Evolutionary conservation across 2,329 filamentous ascomycete genomes (phyloP), one percentile per base, ranked within the genome.

Genomic region (Lecanosticta acicola): DNA sequence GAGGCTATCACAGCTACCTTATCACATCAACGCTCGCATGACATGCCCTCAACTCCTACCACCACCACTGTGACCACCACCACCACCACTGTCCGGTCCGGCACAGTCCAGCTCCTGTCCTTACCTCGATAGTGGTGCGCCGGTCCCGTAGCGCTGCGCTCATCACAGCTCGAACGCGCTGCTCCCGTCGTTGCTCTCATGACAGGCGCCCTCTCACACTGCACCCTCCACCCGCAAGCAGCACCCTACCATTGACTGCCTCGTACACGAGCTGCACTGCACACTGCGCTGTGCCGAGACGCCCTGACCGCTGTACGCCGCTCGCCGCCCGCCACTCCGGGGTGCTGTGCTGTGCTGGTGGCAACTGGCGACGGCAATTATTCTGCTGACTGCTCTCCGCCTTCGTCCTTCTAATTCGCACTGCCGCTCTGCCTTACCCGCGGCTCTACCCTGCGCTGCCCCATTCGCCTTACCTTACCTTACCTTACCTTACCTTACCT

Each of bases 1-100:
- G 24, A 29, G 24, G 7, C 24, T 29, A 29, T 29, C 24, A 29
- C 24, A 29, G 24, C 24, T 7, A 29, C 11, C 13, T 14, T 43
- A 49, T 45, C 50, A 45, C 44, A 53, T 50, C 48, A 46, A 41
- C 49, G 46, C 51, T 49, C 49, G 51, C 51, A 50, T 52, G 45
- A 51, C 41, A 39, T 43, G 42, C 39, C 24, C 24, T 29, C 24
- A n/a, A n/a, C 24, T 29, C 24, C 24, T 7, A 5, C 24, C 24
- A 11, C 24, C 7, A 5, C 7, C 24, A 29, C 24, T 29, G n/a
- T n/a, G n/a, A n/a, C 24, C 11, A 5, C 24, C 5, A 5, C 24
- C 24, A 11, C 24, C 7, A 5, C 7, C 24, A 29, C 24, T 29
- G 24, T 29, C 24, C 24, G 11, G 24, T 29, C 24, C 24, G 11